phyloP scores from a whole-genome alignment of 2,329 filamentous ascomycete genomes.

The Paracorniculantispora psalliotae region DNA sequence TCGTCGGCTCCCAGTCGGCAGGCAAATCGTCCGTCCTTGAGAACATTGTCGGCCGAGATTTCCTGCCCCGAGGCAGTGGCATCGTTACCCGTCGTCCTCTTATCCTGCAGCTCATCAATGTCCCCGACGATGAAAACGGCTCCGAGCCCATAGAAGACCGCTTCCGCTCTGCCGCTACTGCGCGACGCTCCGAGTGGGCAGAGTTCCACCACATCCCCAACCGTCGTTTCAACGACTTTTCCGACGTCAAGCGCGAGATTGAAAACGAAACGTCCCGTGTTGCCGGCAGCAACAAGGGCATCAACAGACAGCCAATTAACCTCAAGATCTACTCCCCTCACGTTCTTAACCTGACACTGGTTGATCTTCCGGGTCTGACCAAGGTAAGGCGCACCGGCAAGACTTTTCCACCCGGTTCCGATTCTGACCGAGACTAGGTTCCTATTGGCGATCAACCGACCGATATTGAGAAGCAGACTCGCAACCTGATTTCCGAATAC shows the following conservation, averaged over 20 bases:
- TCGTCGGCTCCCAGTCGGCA: slow-evolving; percentile 96
- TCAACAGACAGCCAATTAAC: slow-evolving; percentile 96
- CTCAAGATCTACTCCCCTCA: slow-evolving; percentile 97
- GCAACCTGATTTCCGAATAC: slow-evolving; percentile 94
- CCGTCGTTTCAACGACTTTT: slow-evolving; percentile 84
- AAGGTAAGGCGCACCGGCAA: slow-evolving; percentile 55
- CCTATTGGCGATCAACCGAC: slow-evolving; percentile 96
- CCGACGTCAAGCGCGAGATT: slow-evolving; percentile 91
- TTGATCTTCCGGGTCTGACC: slow-evolving; percentile 91
- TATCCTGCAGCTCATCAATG: slow-evolving; percentile 97
- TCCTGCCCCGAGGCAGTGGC: slow-evolving; percentile 90
- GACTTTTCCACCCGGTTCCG: neutral
- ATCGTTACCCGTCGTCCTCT: slow-evolving; percentile 93
- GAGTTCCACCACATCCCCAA: slow-evolving; percentile 96
- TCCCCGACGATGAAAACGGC: slow-evolving; percentile 69
- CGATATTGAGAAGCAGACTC: slow-evolving; percentile 98
- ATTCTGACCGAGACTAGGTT: slow-evolving; percentile 48
- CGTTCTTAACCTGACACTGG: slow-evolving; percentile 91
- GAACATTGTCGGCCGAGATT: slow-evolving; percentile 97
- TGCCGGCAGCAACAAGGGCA: slow-evolving; percentile 91
- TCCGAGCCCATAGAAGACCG: slow-evolving; percentile 62
- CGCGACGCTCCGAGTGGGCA: slow-evolving; percentile 69
- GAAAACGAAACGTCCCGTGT: slow-evolving; percentile 95
- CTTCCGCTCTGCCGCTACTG: slow-evolving; percentile 72
- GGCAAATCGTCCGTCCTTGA: slow-evolving; percentile 98